Percentiles rank a stretch among this genome's conserved stretches.
Conservation (phyloP, 306 rosid genomes). For the Geum urbanum region DNA sequence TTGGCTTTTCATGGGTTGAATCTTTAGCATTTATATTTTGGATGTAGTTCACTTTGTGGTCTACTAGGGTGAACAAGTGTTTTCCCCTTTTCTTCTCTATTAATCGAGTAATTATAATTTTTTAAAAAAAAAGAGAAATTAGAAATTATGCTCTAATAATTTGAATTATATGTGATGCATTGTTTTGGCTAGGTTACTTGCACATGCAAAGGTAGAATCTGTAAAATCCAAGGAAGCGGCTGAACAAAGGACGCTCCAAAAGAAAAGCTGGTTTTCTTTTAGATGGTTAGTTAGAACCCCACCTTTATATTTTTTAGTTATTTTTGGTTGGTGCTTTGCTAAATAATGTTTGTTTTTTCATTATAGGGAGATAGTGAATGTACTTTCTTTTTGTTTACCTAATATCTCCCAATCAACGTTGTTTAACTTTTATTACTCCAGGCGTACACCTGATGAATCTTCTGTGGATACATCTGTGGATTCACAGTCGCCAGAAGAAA, state of each 20-base stretch:
- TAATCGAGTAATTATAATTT: background rate
- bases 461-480: slow-evolving; percentile 53
- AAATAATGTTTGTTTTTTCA: slow-evolving; percentile 13
- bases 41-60: background rate
- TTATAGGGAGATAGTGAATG: slow-evolving; percentile 7
- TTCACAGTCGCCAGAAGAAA: slow-evolving; percentile 51
- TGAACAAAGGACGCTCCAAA: slow-evolving; percentile 59
- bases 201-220: slow-evolving; percentile 92
- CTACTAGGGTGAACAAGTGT: background rate
- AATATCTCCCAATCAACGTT: slow-evolving; percentile 11
- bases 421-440: slow-evolving; percentile 21
- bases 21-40: background rate
- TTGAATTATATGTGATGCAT: slow-evolving; percentile 21
- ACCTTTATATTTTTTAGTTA: slow-evolving; percentile 1
- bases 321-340: slow-evolving; percentile 12
- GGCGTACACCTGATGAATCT: slow-evolving; percentile 53
- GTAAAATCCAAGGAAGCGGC: slow-evolving; percentile 93
- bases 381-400: slow-evolving; percentile 8
- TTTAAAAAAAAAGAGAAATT: too few species aligned
- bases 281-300: slow-evolving; percentile 50
- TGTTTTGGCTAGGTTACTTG: slow-evolving; percentile 61
- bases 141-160: background rate
- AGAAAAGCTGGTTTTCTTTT: slow-evolving; percentile 86
- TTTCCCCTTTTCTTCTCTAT: background rate
- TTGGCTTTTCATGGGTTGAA: background rate